Percentiles rank a stretch among this genome's conserved stretches.
Conservation (phyloP, 2,329 filamentous ascomycete species). For the Diaporthe sp. region DNA sequence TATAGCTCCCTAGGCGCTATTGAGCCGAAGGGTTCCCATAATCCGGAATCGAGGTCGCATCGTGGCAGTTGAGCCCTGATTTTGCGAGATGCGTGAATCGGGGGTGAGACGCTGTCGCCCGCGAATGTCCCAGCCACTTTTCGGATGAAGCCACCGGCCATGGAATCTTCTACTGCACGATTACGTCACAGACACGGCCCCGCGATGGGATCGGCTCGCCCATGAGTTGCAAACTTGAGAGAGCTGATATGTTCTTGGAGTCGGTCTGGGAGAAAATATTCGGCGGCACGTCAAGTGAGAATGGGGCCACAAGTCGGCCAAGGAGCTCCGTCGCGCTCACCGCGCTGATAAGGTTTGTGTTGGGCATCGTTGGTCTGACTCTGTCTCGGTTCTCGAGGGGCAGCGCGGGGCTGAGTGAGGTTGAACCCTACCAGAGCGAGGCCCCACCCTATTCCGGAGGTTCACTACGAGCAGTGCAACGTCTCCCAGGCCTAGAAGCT, state of each 20-base stretch:
- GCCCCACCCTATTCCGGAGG: constrained; percentile 12
- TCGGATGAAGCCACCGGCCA: constrained; percentile 1
- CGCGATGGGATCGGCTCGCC: constrained; percentile 21
- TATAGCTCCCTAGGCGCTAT: constrained; percentile 22
- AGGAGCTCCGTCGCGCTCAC: neutral
- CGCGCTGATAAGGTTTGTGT: constrained; percentile 4
- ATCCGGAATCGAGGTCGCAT: constrained; percentile 30
- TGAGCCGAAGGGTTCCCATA: constrained; percentile 25
- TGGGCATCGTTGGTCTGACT: constrained; percentile 6
- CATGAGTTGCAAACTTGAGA: neutral
- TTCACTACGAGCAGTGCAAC: constrained; percentile 6
- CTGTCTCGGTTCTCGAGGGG: neutral
- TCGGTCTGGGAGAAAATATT: neutral
- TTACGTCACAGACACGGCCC: constrained; percentile 21
- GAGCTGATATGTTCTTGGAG: constrained; percentile 4
- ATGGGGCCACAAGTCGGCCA: neutral
- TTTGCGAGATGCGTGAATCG: neutral
- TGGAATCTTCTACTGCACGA: constrained; percentile 4
- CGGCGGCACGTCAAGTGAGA: neutral
- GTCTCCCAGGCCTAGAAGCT: neutral
- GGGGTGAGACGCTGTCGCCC: constrained; percentile 7
- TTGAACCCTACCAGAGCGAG: neutral
- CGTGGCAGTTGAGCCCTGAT: constrained; percentile 23
- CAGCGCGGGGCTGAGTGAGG: constrained; percentile 20
- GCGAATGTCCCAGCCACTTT: constrained; percentile 18